Percentiles rank a stretch among this genome's conserved stretches.
Conservation (phyloP, 2,329 filamentous ascomycete species). For the Trichoderma oligosporum region DNA sequence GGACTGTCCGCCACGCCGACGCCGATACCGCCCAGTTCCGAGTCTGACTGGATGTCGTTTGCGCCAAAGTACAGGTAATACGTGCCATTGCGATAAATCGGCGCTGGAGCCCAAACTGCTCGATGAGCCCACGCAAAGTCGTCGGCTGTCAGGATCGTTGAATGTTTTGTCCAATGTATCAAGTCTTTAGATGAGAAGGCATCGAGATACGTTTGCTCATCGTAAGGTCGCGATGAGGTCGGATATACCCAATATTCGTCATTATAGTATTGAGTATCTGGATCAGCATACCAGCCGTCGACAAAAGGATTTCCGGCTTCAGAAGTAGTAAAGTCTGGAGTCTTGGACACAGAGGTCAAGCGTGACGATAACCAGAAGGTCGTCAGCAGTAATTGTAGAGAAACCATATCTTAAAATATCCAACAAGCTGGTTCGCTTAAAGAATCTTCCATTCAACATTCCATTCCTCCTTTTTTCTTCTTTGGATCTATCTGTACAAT, state of each 20-base stretch:
- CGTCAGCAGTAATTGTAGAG: neutral
- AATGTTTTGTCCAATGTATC: constrained; percentile 46
- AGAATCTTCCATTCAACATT: neutral
- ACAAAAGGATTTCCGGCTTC: constrained; percentile 47
- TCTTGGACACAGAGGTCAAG: neutral
- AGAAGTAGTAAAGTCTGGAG: constrained; percentile 37
- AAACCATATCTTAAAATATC: neutral
- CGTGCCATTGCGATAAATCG: constrained; percentile 40
- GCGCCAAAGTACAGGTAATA: constrained; percentile 51
- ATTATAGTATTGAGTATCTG: constrained; percentile 46
- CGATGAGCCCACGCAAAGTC: constrained; percentile 40
- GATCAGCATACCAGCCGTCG: constrained; percentile 49
- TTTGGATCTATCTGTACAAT: neutral
- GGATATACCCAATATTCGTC: constrained; percentile 47
- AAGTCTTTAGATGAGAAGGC: constrained; percentile 49
- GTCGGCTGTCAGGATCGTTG: constrained; percentile 37
- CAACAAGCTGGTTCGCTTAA: neutral
- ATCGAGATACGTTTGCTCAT: constrained; percentile 47
- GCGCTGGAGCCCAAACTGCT: constrained; percentile 48
- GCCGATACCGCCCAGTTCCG: constrained; percentile 39
- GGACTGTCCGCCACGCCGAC: constrained; percentile 34
- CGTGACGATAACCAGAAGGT: constrained; percentile 8
- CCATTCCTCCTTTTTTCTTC: neutral
- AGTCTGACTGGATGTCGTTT: constrained; percentile 41
- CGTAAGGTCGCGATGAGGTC: constrained; percentile 43